Conservation (phyloP, 148 eudicot genomes). For the Fagopyrum homotropicum region DNA sequence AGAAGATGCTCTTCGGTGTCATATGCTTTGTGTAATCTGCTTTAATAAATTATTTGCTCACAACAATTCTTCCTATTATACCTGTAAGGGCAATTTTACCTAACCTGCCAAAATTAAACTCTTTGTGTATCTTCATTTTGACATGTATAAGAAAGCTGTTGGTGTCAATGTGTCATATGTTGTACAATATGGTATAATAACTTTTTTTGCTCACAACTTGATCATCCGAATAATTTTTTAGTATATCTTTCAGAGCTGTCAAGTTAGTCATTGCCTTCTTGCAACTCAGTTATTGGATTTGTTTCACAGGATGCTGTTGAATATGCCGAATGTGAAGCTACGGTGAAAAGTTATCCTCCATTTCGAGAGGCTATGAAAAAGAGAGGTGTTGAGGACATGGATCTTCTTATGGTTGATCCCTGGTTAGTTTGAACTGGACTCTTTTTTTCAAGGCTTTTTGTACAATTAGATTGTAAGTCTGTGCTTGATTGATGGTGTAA, state of each 20-base stretch:
- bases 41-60: neutral
- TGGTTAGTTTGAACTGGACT: conserved; percentile 48
- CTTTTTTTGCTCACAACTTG: neutral
- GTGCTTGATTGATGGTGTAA: neutral
- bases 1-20: neutral
- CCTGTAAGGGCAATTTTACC: neutral
- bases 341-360: conserved; percentile 83
- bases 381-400: conserved; percentile 97
- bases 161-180: neutral
- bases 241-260: neutral
- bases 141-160: neutral
- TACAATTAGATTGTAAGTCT: neutral
- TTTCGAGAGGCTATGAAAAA: conserved; percentile 92
- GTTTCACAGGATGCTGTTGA: conserved; percentile 79
- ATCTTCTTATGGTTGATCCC: conserved; percentile 94
- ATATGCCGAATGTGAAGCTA: conserved; percentile 98
- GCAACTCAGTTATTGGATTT: neutral
- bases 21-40: neutral
- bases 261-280: neutral
- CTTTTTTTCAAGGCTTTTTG: neutral
- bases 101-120: neutral
- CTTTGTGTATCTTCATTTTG: neutral
- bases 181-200: neutral
- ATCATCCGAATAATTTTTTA: neutral
- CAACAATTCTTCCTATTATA: no score